phyloP scores from a whole-genome alignment of 2,329 filamentous ascomycete species.

The Clonostachys chloroleuca region DNA sequence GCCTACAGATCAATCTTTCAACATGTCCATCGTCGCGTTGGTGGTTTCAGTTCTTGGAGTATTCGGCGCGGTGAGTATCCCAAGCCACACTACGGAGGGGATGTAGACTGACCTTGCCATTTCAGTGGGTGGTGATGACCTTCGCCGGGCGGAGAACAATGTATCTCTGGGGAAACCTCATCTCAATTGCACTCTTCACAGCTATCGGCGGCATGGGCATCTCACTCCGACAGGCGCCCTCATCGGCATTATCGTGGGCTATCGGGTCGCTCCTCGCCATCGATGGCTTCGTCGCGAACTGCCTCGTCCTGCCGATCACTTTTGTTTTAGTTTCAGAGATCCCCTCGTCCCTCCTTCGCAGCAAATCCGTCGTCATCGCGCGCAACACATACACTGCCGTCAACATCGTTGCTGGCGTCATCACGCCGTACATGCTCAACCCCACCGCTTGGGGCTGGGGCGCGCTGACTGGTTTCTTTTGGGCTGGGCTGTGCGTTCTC shows the following conservation, averaged over 20 bases:
- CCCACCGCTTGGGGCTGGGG: constrained; percentile 11
- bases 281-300: constrained; percentile 21
- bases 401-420: constrained; percentile 9
- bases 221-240: constrained; percentile 2
- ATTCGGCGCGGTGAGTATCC: constrained; percentile 25
- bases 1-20: constrained; percentile 23
- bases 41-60: constrained; percentile 25
- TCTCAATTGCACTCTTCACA: constrained; percentile 36
- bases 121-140: constrained; percentile 28
- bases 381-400: constrained; percentile 17
- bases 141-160: constrained; percentile 30
- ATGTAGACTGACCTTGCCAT: constrained; percentile 34
- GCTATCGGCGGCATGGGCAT: constrained; percentile 33
- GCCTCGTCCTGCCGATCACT: constrained; percentile 8
- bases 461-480: constrained; percentile 13
- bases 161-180: constrained; percentile 35
- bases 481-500: constrained; percentile 8
- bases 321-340: constrained; percentile 23
- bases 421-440: constrained; percentile 14
- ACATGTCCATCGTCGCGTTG: constrained; percentile 29
- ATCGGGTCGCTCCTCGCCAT: constrained; percentile 8
- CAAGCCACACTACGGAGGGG: constrained; percentile 25
- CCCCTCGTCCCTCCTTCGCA: constrained; percentile 22
- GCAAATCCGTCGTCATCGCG: constrained; percentile 20
- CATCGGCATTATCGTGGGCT: constrained; percentile 13